Evolutionary conservation across 805 yeast genomes (phyloP), one percentile per base, ranked within the genome.

Genomic region (Kodamaea restingae): DNA sequence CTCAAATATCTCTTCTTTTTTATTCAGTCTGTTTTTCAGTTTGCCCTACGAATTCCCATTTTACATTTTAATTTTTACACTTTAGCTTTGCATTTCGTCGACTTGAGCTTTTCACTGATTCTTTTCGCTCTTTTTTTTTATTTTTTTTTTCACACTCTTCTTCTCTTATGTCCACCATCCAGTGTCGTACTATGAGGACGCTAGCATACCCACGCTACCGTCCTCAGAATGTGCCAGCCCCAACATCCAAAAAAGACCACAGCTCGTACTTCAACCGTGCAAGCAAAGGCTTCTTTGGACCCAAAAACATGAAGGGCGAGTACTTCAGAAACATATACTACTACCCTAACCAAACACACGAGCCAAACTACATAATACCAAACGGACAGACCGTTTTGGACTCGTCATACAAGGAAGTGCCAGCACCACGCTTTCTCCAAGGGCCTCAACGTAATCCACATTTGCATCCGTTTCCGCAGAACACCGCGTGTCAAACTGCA

Each of bases 401-500:
- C 32, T 42, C 41, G 32, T 38, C 38, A 32, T 43, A 45, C 14
- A 52, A 50, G 25, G 56, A 54, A 31, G 35, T 52, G 22, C 46
- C 49, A 17, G 39, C 38, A 45, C 43, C 39, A 26, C 35, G 38
- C 24, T 17, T 10, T 36, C 39, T 27, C 47, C 40, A 28, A 33
- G 37, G n/a, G 18, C n/a, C 29, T 18, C 41, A 43, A 26, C 35
- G 54, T 32, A 54, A 56, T 40, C 56, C 58, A 32, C 52, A 48
- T n/a, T 60, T 83, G 47, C 80, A 76, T 44, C 98, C 98, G 12
- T 91, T 93, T 63, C 95, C 95, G 15, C 67, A 69, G 38, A 93
- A 93, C 61, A 63, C 71, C 17, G 71, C 71, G 57, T 82, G 93
- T 45, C 70, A 70, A 46, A 83, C 96, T 18, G 86, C 84, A 44